These are phyloP conservation scores for Inonotus obliquus DNA, from an alignment of 1,284 basidiomycete genomes.

Conservation along the genomic window DNA sequence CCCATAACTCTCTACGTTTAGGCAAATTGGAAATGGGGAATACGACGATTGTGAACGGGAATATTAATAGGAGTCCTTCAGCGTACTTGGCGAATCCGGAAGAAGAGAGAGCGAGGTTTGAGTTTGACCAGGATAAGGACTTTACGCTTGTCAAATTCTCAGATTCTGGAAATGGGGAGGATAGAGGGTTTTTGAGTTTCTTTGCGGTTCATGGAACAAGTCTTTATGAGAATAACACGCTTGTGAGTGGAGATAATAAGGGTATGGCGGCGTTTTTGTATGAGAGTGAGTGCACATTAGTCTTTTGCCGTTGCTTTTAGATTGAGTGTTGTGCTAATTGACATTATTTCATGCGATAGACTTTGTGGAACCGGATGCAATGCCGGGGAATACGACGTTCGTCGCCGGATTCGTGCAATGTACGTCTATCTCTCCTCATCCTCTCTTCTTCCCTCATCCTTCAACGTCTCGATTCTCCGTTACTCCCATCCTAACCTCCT, in stretches of 20 bases:
- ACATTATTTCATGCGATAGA: slow-evolving; percentile 37
- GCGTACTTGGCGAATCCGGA: slow-evolving; percentile 72
- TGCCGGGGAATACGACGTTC: slow-evolving; percentile 68
- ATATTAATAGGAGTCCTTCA: slow-evolving; percentile 70
- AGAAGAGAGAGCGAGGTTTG: slow-evolving; percentile 58
- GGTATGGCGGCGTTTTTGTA: slow-evolving; percentile 79
- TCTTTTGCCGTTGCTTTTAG: not conserved
- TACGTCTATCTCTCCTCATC: slow-evolving; percentile 27
- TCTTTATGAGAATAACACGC: slow-evolving; percentile 75
- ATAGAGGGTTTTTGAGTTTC: slow-evolving; percentile 68
- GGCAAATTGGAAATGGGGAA: slow-evolving; percentile 65
- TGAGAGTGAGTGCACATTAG: slow-evolving; percentile 43
- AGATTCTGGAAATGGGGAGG: slow-evolving; percentile 49
- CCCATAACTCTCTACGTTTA: slow-evolving; percentile 57
- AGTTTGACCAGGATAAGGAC: slow-evolving; percentile 69
- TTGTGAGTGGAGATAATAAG: slow-evolving; percentile 75
- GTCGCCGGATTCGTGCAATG: slow-evolving; percentile 75
- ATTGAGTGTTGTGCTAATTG: not conserved
- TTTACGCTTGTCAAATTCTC: slow-evolving; percentile 58
- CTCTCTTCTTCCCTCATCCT: not conserved
- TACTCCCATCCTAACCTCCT: too few species aligned
- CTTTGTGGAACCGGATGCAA: slow-evolving; percentile 52
- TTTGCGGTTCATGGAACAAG: slow-evolving; percentile 81
- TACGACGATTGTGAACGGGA: slow-evolving; percentile 60
- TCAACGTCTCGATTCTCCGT: too few species aligned